Conservation (phyloP, 805 yeast species). For the Scheffersomyces coipomensis region DNA sequence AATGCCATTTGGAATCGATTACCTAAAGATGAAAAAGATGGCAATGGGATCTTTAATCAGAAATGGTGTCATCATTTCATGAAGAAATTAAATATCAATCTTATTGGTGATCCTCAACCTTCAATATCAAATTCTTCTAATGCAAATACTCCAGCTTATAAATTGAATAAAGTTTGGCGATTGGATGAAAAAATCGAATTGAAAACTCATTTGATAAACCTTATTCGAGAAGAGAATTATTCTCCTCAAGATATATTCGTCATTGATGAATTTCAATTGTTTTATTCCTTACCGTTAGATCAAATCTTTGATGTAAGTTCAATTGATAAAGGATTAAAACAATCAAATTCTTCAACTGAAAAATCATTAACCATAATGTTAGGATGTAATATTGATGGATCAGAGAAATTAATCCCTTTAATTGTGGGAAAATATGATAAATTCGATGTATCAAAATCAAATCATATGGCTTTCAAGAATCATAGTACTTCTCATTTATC, state of each 20-base stretch:
- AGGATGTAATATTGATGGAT: constrained; percentile 61
- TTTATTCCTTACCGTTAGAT: constrained; percentile 60
- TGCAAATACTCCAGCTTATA: too few species aligned
- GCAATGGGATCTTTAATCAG: constrained; percentile 62
- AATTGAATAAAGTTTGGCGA: constrained; percentile 54
- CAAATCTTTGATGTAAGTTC: constrained; percentile 49
- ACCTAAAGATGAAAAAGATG: constrained; percentile 54
- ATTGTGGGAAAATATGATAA: constrained; percentile 58
- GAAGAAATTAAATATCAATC: constrained; percentile 49
- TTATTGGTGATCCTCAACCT: constrained; percentile 46
- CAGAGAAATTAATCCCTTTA: constrained; percentile 59
- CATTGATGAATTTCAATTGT: constrained; percentile 58
- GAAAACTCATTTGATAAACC: constrained; percentile 37
- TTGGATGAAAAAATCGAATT: constrained; percentile 54
- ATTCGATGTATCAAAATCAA: constrained; percentile 33
- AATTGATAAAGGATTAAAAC: constrained; percentile 42
- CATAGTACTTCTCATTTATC: constrained; percentile 8
- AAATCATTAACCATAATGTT: constrained; percentile 54
- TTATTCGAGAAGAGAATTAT: constrained; percentile 33
- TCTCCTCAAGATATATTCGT: constrained; percentile 55
- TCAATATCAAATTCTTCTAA: constrained; percentile 28
- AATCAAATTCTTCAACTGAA: constrained; percentile 36
- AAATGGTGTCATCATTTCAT: constrained; percentile 58
- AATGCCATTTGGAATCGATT: constrained; percentile 61
- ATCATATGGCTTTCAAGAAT: constrained; percentile 18